These are phyloP conservation scores for Taxawa tesnikishii DNA, from an alignment of 2,329 filamentous ascomycete species.

Conservation along the genomic window DNA sequence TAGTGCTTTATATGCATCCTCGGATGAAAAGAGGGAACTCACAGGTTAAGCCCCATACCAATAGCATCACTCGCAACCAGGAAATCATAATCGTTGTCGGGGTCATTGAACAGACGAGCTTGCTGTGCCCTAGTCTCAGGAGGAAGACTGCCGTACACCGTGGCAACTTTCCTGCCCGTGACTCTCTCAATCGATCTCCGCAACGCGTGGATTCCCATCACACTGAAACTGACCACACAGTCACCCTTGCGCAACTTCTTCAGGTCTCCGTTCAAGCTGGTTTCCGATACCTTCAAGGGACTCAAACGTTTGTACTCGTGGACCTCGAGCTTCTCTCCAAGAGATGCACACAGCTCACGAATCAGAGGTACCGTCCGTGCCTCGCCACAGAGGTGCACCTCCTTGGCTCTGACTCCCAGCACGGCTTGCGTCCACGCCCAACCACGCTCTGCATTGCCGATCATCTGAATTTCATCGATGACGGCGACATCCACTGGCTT, in stretches of 20 bases:
- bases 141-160: slow-evolving; percentile 84
- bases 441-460: slow-evolving; percentile 64
- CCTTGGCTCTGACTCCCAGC: slow-evolving; percentile 72
- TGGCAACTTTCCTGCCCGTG: slow-evolving; percentile 72
- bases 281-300: slow-evolving; percentile 53
- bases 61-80: slow-evolving; percentile 92
- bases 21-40: slow-evolving; percentile 21
- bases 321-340: slow-evolving; percentile 72
- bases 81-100: slow-evolving; percentile 88
- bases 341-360: slow-evolving; percentile 59
- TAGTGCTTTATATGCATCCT: background rate
- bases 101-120: slow-evolving; percentile 87
- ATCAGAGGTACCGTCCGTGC: slow-evolving; percentile 70
- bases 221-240: slow-evolving; percentile 76
- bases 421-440: slow-evolving; percentile 93
- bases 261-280: slow-evolving; percentile 53
- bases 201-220: slow-evolving; percentile 67
- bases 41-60: slow-evolving; percentile 92
- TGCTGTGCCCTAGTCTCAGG: slow-evolving; percentile 89
- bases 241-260: slow-evolving; percentile 71
- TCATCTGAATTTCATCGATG: slow-evolving; percentile 98
- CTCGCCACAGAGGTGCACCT: slow-evolving; percentile 90
- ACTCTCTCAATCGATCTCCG: slow-evolving; percentile 63
- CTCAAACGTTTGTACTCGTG: slow-evolving; percentile 78
- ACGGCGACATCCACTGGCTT: slow-evolving; percentile 74